Evolutionary conservation across 768 basidiomycete genomes (phyloP).

Genomic region (Trametes gibbosa): DNA sequence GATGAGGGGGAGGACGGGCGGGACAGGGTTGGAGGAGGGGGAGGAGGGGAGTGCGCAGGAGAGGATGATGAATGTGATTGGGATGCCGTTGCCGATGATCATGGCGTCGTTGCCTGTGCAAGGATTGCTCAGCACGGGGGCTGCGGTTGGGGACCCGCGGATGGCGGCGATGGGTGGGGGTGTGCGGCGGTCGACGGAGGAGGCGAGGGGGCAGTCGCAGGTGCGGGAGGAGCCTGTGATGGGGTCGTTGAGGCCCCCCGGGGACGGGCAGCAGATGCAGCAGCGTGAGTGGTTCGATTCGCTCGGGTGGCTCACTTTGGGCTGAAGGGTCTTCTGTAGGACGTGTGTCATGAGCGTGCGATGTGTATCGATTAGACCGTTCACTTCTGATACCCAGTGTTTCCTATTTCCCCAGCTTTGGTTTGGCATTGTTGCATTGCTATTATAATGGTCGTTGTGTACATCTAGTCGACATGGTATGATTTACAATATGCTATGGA

Average conservation of each 20-base stretch:
- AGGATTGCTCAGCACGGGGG: neutral
- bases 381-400: neutral
- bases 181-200: neutral
- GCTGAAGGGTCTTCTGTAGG: neutral
- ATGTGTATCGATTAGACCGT: neutral
- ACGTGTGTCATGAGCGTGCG: neutral
- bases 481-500: neutral
- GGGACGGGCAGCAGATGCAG: neutral
- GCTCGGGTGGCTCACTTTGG: neutral
- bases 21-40: slow-evolving; percentile 7
- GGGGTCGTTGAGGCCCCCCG: slow-evolving; percentile 9
- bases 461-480: neutral
- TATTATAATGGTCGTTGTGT: neutral
- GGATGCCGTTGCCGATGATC: slow-evolving; percentile 2
- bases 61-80: slow-evolving; percentile 11
- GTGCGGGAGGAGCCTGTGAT: slow-evolving; percentile 7
- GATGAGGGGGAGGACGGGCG: slow-evolving; percentile 24
- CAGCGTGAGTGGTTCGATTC: slow-evolving; percentile 1
- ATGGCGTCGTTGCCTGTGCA: neutral
- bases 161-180: neutral
- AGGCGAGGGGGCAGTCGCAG: no score
- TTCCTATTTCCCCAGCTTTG: neutral
- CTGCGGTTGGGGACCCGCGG: neutral
- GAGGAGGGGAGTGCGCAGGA: slow-evolving; percentile 10
- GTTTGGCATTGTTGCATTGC: neutral